Base-by-base conservation (phyloP, 768 basidiomycete genomes). In the Pleurotus salmoneostramineus region DNA sequence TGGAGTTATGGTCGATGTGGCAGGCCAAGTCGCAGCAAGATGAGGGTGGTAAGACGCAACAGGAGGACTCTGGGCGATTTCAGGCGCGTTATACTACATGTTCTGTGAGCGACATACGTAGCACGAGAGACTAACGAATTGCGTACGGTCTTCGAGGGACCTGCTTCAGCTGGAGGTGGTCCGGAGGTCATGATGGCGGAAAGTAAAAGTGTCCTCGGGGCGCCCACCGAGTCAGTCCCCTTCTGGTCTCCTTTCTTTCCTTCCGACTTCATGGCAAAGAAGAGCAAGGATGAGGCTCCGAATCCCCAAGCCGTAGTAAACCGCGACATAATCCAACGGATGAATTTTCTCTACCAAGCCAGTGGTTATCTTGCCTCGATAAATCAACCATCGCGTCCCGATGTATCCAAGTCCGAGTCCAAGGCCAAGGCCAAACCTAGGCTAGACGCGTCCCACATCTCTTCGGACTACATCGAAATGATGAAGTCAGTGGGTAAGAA, bases 291-390 rank as follows among this genome's bases (percentile, higher is more conserved):
- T 56, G 80, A 82, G 14, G 71, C 65, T 6, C 85, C 85, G 4
- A 88, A 81, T 58, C 75, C 83, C 2, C 79, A 75, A 68, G 80
- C 71, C 59, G 77, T 88, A 34, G 64, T 77, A 8, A 91, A 92
- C 68, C 76, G 84, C 32, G 93, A 94, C 65, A 83, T 89, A 48
- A 79, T 92, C 17, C 92, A 94, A 69, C 80, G 92, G 32, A 79
- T 94, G 60, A 93, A 89, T 71, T 94, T 90, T 68, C 80, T 94
- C 36, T 93, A 90, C 66, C 93, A 93, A 71, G 88, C 91, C 36
- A 86, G 87, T 64, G 76, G 81, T 10, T 87, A 85, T 60, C 74
- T 91, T 15, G 77, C 73, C 56, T 73, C 72, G 8, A 49, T 62
- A 69, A 37, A 60, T 68, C 15, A 43, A 63, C 42, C 36, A 61